Evolutionary conservation across 352 stramenopile genomes (phyloP), one percentile per base, ranked within the genome.

Genomic region (Phytophthora constricta): DNA sequence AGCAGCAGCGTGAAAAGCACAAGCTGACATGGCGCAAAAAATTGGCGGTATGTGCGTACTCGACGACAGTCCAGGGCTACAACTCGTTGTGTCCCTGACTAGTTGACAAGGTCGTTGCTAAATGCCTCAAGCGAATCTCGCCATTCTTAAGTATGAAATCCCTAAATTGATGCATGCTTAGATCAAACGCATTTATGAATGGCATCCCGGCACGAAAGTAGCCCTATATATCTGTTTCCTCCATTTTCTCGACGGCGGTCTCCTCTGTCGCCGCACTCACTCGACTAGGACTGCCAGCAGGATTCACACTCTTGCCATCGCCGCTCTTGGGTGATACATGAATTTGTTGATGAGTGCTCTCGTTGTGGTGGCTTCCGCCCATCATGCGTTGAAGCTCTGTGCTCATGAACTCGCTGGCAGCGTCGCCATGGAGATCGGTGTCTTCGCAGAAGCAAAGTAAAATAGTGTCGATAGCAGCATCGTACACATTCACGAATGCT

Each of bases 391-490:
- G 75, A 4, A 95, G 79, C 31, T 93, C 84, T 8, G 85, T 69
- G 65, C 82, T 94, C 87, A 96, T 96, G 62, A 87, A 95, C 41
- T 84, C 82, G 19, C 86, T 92, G 5, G 78, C 69, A 8, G 34
- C 68, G 11, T 89, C 81, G 5, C 78, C 76, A 49, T 95, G 89
- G 13, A 87, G 53, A 22, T 81, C 74, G 5, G 77, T 85, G 70
- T 99, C 97, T 13, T 98, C 96, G 49, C 98, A 97, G 58, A 99
- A 99, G 72, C 96, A 99, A 46, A 99, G 83, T 43, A 99, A 76
- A 17, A 99, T 98, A 9, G 95, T 98, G 56, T 97, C 89, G 54
- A 99, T 98, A 14, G 88, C 88, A 31, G 97, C 93, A 47, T 97
- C 92, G 74, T 98, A 99, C 14, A 98, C 88, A 49, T 95, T 90